A percentile compares a stretch with the other conserved stretches of the same genome.
These are phyloP conservation scores for Pseudofabraea citricarpa DNA, from an alignment of 2,329 filamentous ascomycete genomes.

Conservation along the genomic window DNA sequence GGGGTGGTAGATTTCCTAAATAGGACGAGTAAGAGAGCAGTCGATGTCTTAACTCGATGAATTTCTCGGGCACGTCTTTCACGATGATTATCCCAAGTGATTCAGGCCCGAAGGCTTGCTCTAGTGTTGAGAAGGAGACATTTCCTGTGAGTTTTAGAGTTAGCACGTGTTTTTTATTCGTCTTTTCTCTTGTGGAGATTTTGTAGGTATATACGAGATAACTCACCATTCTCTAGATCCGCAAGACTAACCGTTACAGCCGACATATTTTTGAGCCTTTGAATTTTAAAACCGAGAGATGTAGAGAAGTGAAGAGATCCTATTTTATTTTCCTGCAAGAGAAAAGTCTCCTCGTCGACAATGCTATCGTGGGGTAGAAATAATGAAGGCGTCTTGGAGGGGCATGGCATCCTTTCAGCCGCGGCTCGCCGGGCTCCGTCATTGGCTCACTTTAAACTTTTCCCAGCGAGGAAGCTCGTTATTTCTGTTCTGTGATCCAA, in stretches of 20 bases:
- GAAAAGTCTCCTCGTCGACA: no score
- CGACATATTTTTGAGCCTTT: constrained; percentile 14
- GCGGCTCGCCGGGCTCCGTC: no score
- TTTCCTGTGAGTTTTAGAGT: constrained; percentile 42
- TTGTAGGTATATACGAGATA: no score
- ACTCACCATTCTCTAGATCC: constrained; percentile 51
- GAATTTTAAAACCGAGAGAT: no score
- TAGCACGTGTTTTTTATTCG: background rate
- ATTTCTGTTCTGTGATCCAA: background rate
- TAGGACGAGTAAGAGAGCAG: constrained; percentile 86
- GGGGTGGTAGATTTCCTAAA: constrained; percentile 71
- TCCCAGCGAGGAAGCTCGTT: constrained; percentile 1
- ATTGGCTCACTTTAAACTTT: no score
- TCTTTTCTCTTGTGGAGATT: no score
- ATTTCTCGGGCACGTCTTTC: constrained; percentile 71
- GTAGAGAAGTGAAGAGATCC: no score
- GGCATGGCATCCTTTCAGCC: background rate
- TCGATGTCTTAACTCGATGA: constrained; percentile 63
- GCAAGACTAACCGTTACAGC: constrained; percentile 51
- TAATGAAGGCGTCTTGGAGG: background rate
- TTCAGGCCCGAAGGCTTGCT: constrained; percentile 81
- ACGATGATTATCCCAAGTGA: constrained; percentile 94
- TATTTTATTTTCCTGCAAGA: no score
- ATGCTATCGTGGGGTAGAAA: background rate
- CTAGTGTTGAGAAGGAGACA: constrained; percentile 63